Percentiles rank a stretch among this genome's conserved stretches.
phyloP scores from a whole-genome alignment of 2,329 filamentous ascomycete genomes.

The Penicillium brevicompactum region DNA sequence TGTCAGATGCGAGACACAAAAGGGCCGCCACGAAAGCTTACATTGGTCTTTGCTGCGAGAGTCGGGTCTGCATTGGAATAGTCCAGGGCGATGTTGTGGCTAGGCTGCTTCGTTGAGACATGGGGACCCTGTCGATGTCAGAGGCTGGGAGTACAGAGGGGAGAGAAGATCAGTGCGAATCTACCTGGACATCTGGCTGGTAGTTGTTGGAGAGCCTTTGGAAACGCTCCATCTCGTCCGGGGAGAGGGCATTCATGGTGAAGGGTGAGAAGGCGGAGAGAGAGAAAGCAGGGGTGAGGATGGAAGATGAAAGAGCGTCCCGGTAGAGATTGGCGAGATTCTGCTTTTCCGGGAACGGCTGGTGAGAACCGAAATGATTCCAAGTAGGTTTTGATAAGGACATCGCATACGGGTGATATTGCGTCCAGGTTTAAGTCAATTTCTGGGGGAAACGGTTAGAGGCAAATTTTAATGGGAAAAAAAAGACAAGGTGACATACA shows the following conservation, averaged over 20 bases:
- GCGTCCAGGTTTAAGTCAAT: slow-evolving; percentile 9
- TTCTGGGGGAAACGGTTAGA: not conserved
- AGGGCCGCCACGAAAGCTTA: slow-evolving; percentile 41
- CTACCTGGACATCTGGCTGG: slow-evolving; percentile 58
- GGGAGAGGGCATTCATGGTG: slow-evolving; percentile 43
- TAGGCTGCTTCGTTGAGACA: slow-evolving; percentile 76
- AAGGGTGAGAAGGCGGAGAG: slow-evolving; percentile 20
- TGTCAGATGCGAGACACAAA: slow-evolving; percentile 1
- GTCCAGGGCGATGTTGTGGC: slow-evolving; percentile 75
- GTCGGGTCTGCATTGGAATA: slow-evolving; percentile 86
- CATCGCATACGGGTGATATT: slow-evolving; percentile 34
- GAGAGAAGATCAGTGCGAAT: not conserved
- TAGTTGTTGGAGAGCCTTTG: slow-evolving; percentile 65
- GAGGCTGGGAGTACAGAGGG: slow-evolving; percentile 3
- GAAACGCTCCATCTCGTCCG: slow-evolving; percentile 62
- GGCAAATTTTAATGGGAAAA: not conserved
- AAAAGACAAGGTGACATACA: not conserved
- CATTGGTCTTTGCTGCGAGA: slow-evolving; percentile 84
- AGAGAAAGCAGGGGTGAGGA: slow-evolving; percentile 26
- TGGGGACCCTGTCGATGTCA: slow-evolving; percentile 69
- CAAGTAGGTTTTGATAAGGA: slow-evolving; percentile 38
- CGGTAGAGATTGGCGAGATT: slow-evolving; percentile 27
- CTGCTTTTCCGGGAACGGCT: slow-evolving; percentile 34
- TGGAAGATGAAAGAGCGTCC: slow-evolving; percentile 24
- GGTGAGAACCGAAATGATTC: slow-evolving; percentile 35